These are phyloP conservation scores for Avena insularis DNA, from an alignment of 176 grass and related monocot genomes.

Conservation along the genomic window DNA sequence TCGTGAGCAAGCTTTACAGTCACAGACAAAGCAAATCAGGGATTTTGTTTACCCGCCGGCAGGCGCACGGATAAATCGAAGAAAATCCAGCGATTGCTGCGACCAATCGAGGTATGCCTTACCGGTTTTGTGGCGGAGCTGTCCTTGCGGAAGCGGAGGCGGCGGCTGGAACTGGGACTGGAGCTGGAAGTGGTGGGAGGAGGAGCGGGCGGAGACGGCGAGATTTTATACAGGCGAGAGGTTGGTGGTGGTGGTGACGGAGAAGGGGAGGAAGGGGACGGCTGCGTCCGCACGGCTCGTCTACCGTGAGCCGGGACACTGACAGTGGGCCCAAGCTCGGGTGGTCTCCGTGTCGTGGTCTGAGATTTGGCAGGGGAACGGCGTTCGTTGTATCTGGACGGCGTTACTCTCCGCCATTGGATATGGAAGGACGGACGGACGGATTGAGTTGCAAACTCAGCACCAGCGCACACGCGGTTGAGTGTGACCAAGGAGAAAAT, in stretches of 20 bases:
- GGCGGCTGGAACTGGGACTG: not conserved
- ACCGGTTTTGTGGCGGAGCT: not conserved
- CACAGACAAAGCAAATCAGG: not conserved
- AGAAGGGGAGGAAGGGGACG: not conserved
- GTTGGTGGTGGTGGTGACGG: not conserved
- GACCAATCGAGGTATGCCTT: not conserved
- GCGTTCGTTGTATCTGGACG: conserved; percentile 46
- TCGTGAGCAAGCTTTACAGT: conserved; percentile 21
- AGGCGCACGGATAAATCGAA: too few relatives aligned
- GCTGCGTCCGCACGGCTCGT: fast-evolving
- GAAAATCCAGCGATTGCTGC: too few relatives aligned
- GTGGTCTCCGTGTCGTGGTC: not conserved
- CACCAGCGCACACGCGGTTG: not conserved
- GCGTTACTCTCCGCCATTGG: not conserved
- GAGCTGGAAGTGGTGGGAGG: not conserved
- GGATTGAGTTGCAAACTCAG: too few relatives aligned
- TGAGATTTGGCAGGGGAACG: not conserved
- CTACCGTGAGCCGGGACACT: not conserved
- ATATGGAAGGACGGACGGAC: not conserved
- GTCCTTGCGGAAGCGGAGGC: conserved; percentile 21
- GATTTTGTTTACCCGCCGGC: too few relatives aligned
- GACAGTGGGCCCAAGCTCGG: not conserved
- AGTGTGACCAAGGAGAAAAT: not conserved
- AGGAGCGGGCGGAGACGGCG: not conserved
- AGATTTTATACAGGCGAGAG: conserved; percentile 33